Percentiles rank a stretch among this genome's conserved stretches.
phyloP scores from a whole-genome alignment of 1,284 basidiomycete species.

The Ganoderma lucidum region DNA sequence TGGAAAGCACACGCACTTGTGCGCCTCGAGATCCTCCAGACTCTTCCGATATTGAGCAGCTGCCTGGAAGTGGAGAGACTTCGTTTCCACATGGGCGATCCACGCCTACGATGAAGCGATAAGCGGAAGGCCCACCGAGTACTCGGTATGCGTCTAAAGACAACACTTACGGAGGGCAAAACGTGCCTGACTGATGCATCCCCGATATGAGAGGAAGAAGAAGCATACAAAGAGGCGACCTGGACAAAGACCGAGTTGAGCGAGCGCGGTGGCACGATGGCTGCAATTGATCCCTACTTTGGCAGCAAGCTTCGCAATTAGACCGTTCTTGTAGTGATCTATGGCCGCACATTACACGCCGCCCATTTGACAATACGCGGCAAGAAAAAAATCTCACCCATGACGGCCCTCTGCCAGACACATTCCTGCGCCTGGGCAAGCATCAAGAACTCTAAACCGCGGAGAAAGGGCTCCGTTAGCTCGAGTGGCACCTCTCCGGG shows the following conservation, averaged over 20 bases:
- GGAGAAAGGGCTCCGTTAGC: constrained; percentile 69
- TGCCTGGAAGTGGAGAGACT: constrained; percentile 88
- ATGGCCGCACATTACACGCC: not conserved
- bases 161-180: constrained; percentile 61
- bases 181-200: constrained; percentile 57
- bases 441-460: constrained; percentile 79
- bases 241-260: constrained; percentile 38
- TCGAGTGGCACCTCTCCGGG: constrained; percentile 68
- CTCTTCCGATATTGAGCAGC: constrained; percentile 92
- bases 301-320: constrained; percentile 88
- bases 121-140: not conserved
- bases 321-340: constrained; percentile 82
- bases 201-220: constrained; percentile 59
- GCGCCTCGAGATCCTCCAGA: constrained; percentile 89
- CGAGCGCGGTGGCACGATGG: not conserved
- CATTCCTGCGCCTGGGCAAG: constrained; percentile 97
- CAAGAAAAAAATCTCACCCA: constrained; percentile 58
- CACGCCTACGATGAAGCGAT: constrained; percentile 64
- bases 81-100: constrained; percentile 85
- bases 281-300: constrained; percentile 49
- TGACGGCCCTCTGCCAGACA: constrained; percentile 92
- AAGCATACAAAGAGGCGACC: constrained; percentile 75
- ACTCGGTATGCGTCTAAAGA: constrained; percentile 12
- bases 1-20: constrained; percentile 55
- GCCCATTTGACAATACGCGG: not conserved